These are phyloP conservation scores for Mycena venus DNA, from an alignment of 768 basidiomycete species.

Conservation along the genomic window DNA sequence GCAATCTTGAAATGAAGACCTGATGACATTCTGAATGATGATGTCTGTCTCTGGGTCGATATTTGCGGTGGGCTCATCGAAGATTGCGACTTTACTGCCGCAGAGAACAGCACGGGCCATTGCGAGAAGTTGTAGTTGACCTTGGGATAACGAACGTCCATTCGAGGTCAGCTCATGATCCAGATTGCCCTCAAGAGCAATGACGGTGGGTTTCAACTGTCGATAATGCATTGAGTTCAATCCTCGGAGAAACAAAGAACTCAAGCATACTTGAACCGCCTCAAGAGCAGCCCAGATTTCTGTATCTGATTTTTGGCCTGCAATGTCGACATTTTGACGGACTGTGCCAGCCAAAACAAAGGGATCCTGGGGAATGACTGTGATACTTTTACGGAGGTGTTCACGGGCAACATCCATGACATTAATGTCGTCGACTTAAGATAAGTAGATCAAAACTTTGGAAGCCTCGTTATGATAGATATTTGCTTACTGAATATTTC, in stretches of 20 bases:
- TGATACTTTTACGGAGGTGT: conserved; percentile 48
- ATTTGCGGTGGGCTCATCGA: conserved; percentile 60
- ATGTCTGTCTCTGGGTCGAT: conserved; percentile 64
- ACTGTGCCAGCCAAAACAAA: conserved; percentile 60
- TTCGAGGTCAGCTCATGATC: conserved; percentile 19
- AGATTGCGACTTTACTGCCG: conserved; percentile 63
- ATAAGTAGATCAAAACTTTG: neutral
- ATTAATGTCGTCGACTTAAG: conserved; percentile 54
- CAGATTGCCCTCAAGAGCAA: conserved; percentile 14
- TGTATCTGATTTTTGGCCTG: conserved; percentile 15
- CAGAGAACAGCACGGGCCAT: conserved; percentile 70
- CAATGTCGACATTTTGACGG: conserved; percentile 56
- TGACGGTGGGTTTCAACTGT: conserved; percentile 24
- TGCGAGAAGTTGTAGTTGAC: conserved; percentile 61
- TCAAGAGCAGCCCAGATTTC: conserved; percentile 29
- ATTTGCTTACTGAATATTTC: neutral
- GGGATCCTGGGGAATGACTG: conserved; percentile 52
- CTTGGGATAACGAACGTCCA: conserved; percentile 21
- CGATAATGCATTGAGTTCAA: neutral
- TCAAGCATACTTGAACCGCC: conserved; percentile 12
- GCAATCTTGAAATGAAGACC: conserved; percentile 59
- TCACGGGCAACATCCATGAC: conserved; percentile 64
- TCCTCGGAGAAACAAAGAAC: neutral
- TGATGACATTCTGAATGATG: conserved; percentile 62
- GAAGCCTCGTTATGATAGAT: neutral